Evolutionary conservation across 768 basidiomycete species (phyloP).

Genomic region (Kwoniella shandongensis): DNA sequence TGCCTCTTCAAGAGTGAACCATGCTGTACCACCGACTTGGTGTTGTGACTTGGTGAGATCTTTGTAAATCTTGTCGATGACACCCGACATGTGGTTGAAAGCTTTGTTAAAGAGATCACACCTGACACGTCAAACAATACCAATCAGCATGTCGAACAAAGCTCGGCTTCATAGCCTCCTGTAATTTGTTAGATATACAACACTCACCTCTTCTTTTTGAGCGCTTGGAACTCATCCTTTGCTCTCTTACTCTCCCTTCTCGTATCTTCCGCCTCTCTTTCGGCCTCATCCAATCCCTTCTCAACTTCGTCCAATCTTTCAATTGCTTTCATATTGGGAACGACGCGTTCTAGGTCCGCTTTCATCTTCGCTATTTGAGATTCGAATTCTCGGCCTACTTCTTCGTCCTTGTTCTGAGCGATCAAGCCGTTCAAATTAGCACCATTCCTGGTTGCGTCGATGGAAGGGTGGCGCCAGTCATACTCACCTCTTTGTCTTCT

Average conservation of each 20-base stretch:
- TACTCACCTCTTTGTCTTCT: constrained; percentile 81
- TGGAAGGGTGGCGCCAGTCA: background rate
- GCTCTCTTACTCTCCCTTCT: constrained; percentile 84
- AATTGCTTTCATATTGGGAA: constrained; percentile 95
- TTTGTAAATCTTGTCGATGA: constrained; percentile 95
- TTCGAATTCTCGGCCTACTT: constrained; percentile 52
- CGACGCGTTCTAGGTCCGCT: constrained; percentile 80
- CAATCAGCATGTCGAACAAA: constrained; percentile 9
- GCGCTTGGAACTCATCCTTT: constrained; percentile 85
- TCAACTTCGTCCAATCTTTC: constrained; percentile 69
- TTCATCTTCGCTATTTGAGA: constrained; percentile 65
- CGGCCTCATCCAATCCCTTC: constrained; percentile 78
- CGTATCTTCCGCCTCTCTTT: constrained; percentile 87
- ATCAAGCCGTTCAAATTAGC: too few species aligned
- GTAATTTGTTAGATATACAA: background rate
- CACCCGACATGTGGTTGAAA: constrained; percentile 91
- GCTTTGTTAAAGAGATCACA: constrained; percentile 91
- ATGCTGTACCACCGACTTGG: constrained; percentile 79
- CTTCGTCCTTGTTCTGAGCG: constrained; percentile 27
- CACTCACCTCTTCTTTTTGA: constrained; percentile 74
- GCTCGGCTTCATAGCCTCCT: too few species aligned
- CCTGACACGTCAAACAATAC: constrained; percentile 58
- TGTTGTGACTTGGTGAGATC: constrained; percentile 87
- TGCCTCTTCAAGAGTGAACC: constrained; percentile 90
- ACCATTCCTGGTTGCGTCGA: constrained; percentile 13